phyloP scores from a whole-genome alignment of 2,329 filamentous ascomycete species.

The Alternaria ventricosa region DNA sequence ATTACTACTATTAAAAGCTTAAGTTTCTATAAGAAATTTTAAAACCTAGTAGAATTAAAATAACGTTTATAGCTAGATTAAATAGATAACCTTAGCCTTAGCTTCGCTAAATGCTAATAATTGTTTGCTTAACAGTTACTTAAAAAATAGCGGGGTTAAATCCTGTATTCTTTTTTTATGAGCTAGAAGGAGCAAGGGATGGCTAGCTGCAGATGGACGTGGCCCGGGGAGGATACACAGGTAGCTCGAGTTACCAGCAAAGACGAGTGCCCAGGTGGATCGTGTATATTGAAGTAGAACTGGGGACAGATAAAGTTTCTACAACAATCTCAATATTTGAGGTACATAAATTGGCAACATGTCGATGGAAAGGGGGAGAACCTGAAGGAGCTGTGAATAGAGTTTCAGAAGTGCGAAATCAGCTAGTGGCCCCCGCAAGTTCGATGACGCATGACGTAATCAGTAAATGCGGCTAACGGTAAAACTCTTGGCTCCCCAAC shows the following conservation, averaged over 20 bases:
- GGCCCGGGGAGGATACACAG: neutral
- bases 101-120: too few species aligned
- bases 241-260: neutral
- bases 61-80: too few species aligned
- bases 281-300: neutral
- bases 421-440: neutral
- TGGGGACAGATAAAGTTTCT: neutral
- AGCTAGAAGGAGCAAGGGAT: neutral
- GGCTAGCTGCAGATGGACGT: neutral
- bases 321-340: neutral
- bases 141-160: neutral
- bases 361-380: neutral
- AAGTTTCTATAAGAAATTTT: too few species aligned
- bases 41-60: too few species aligned
- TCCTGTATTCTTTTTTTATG: neutral
- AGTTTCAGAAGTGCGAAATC: neutral
- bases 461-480: neutral
- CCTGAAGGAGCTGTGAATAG: neutral
- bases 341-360: neutral
- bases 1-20: too few species aligned
- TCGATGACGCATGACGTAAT: neutral
- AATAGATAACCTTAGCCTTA: too few species aligned
- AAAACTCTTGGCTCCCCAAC: neutral
- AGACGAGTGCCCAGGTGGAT: too few species aligned
- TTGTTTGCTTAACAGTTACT: neutral